Conservation (phyloP, 306 rosid genomes). For the Trichosanthes cucumerina region DNA sequence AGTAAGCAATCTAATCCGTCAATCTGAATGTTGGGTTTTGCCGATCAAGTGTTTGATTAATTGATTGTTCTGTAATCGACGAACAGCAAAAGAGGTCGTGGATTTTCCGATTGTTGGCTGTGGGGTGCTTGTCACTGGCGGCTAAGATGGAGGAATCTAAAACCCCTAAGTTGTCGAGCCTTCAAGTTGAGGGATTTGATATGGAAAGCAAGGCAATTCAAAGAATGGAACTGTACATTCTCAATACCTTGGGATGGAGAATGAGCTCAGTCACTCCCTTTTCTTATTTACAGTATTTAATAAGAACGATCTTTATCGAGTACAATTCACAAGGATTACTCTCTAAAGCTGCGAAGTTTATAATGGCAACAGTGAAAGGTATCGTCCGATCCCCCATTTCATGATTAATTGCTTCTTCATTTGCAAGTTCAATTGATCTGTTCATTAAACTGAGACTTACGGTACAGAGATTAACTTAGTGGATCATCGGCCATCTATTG, state of each 20-base stretch:
- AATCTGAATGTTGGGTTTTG: slow-evolving; percentile 6
- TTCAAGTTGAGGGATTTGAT: slow-evolving; percentile 29
- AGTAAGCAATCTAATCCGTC: slow-evolving; percentile 27
- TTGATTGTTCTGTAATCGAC: neutral
- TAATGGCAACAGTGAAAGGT: slow-evolving; percentile 55
- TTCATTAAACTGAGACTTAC: neutral
- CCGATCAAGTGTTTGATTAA: neutral
- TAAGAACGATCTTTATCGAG: slow-evolving; percentile 34
- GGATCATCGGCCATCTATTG: slow-evolving; percentile 53
- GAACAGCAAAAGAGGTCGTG: slow-evolving; percentile 59
- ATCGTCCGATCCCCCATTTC: neutral
- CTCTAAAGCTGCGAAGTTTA: slow-evolving; percentile 40
- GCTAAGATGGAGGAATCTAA: slow-evolving; percentile 83
- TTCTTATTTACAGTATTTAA: slow-evolving; percentile 53
- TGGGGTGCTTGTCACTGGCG: slow-evolving; percentile 73
- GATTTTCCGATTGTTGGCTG: slow-evolving; percentile 58
- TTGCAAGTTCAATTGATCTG: neutral
- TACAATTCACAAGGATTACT: slow-evolving; percentile 28
- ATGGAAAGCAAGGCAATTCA: slow-evolving; percentile 49
- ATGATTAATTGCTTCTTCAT: neutral
- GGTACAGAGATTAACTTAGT: slow-evolving; percentile 49
- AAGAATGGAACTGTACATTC: slow-evolving; percentile 63
- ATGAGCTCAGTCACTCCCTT: slow-evolving; percentile 77
- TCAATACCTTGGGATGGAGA: slow-evolving; percentile 71
- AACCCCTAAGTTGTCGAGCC: slow-evolving; percentile 42